phyloP scores from a whole-genome alignment of 2,329 filamentous ascomycete genomes.

The Paraphaeosphaeria sporulosa region DNA sequence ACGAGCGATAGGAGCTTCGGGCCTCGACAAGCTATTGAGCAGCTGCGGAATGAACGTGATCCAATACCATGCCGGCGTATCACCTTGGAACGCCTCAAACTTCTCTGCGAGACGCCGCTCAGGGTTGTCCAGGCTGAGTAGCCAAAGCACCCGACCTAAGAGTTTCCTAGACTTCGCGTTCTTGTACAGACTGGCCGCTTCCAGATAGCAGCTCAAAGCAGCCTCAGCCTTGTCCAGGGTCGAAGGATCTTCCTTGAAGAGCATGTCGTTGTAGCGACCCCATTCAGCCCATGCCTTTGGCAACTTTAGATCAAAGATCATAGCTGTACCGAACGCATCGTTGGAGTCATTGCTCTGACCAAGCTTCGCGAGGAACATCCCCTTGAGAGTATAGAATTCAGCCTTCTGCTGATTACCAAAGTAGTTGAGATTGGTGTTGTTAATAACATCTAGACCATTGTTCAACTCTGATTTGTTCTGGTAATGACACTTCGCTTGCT shows the following conservation, averaged over 20 bases:
- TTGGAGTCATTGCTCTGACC: conserved; percentile 90
- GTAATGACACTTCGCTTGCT: conserved; percentile 98
- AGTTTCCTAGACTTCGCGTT: conserved; percentile 95
- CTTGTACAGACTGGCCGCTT: conserved; percentile 96
- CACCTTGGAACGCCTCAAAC: conserved; percentile 96
- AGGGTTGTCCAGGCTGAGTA: conserved; percentile 90
- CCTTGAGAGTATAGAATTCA: conserved; percentile 98
- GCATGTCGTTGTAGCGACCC: conserved; percentile 96
- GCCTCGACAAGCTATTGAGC: conserved; percentile 87
- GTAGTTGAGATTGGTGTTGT: conserved; percentile 99
- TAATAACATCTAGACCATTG: conserved; percentile 95
- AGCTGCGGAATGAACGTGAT: conserved; percentile 98
- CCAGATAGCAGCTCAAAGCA: conserved; percentile 93
- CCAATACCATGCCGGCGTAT: conserved; percentile 99
- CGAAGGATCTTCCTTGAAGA: conserved; percentile 88
- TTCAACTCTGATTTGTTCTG: conserved; percentile 93
- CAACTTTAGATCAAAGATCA: conserved; percentile 94
- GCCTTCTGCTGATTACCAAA: conserved; percentile 96
- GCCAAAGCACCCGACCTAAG: conserved; percentile 91
- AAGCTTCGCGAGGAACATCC: conserved; percentile 97
- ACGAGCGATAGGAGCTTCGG: conserved; percentile 87
- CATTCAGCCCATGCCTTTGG: conserved; percentile 99
- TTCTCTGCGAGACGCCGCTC: conserved; percentile 83
- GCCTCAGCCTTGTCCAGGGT: conserved; percentile 87
- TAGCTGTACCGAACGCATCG: conserved; percentile 89